These are phyloP conservation scores for Austroboletus niveus DNA, from an alignment of 1,284 basidiomycete species.

Conservation along the genomic window DNA sequence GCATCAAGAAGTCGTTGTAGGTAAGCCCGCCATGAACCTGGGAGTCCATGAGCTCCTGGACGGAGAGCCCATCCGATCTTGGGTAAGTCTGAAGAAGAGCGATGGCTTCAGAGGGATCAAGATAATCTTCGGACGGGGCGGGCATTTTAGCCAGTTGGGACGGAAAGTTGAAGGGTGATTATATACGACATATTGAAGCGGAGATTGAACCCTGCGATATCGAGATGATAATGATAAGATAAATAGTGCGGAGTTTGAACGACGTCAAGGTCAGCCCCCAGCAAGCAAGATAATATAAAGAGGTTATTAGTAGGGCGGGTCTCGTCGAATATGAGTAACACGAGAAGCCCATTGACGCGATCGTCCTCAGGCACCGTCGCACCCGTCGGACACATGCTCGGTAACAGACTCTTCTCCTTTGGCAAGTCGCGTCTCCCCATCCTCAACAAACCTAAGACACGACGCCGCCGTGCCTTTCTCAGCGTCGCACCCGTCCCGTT, in stretches of 20 bases:
- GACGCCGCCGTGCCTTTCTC: conserved; percentile 12
- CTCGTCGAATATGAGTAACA: conserved; percentile 6
- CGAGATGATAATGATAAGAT: neutral
- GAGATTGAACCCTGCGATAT: conserved; percentile 8
- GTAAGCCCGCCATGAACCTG: conserved; percentile 89
- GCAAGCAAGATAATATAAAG: conserved; percentile 6
- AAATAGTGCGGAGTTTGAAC: neutral
- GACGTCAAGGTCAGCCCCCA: conserved; percentile 22
- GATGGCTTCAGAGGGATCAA: conserved; percentile 67
- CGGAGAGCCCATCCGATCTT: conserved; percentile 83
- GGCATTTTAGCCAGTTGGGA: conserved; percentile 34
- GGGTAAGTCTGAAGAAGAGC: conserved; percentile 74
- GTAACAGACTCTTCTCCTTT: conserved; percentile 18
- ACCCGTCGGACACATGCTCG: conserved; percentile 14
- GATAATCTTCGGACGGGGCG: conserved; percentile 36
- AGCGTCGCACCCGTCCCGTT: conserved; percentile 23
- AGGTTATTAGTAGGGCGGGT: neutral
- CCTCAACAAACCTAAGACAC: conserved; percentile 16
- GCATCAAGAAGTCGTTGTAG: conserved; percentile 92
- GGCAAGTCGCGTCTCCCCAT: conserved; percentile 24
- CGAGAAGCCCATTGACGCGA: conserved; percentile 11
- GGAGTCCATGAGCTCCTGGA: conserved; percentile 90
- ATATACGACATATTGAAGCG: conserved; percentile 17
- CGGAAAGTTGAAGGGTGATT: neutral
- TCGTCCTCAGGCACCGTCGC: conserved; percentile 10